These are phyloP conservation scores for Bifiguratus adelaidae DNA, from an alignment of 192 early-diverging fungal genomes.

Conservation along the genomic window DNA sequence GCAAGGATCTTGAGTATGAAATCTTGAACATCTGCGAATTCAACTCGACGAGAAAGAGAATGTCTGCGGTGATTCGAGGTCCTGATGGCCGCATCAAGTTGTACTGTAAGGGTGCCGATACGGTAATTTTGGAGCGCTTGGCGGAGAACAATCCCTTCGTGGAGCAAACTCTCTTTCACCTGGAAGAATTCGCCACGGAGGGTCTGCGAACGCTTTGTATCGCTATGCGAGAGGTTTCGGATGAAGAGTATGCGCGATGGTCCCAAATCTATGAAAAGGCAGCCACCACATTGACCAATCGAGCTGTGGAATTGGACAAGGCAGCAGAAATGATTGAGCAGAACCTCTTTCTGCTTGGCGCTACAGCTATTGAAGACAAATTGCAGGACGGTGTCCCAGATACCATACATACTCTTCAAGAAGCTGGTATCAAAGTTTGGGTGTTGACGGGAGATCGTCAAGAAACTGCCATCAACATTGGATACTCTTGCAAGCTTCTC, in stretches of 20 bases:
- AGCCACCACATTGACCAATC: constrained; percentile 83
- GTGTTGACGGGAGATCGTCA: constrained; percentile 96
- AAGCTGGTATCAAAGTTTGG: constrained; percentile 96
- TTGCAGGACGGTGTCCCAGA: constrained; percentile 98
- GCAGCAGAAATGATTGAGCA: constrained; percentile 95
- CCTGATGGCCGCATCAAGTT: constrained; percentile 81
- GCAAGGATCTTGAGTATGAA: constrained; percentile 61
- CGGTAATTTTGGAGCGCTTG: constrained; percentile 90
- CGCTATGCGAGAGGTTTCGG: constrained; percentile 85
- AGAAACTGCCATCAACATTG: constrained; percentile 99
- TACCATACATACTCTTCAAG: constrained; percentile 89
- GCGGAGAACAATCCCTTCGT: constrained; percentile 60
- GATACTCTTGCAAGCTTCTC: constrained; percentile 91
- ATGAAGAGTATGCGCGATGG: constrained; percentile 83
- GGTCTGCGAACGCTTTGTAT: constrained; percentile 94
- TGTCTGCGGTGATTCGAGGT: constrained; percentile 84
- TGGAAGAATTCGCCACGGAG: constrained; percentile 94
- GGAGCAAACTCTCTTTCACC: constrained; percentile 55
- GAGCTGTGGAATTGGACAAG: constrained; percentile 77
- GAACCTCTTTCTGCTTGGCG: constrained; percentile 83
- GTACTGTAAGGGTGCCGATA: constrained; percentile 98
- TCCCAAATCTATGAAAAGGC: constrained; percentile 73
- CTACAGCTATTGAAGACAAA: constrained; percentile 98
- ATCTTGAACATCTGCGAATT: constrained; percentile 96
- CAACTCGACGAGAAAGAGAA: constrained; percentile 97